A percentile compares a stretch with the other conserved stretches of the same genome.
phyloP scores from a whole-genome alignment of 805 yeast species.

The Vanderwaltozyma polyspora region DNA sequence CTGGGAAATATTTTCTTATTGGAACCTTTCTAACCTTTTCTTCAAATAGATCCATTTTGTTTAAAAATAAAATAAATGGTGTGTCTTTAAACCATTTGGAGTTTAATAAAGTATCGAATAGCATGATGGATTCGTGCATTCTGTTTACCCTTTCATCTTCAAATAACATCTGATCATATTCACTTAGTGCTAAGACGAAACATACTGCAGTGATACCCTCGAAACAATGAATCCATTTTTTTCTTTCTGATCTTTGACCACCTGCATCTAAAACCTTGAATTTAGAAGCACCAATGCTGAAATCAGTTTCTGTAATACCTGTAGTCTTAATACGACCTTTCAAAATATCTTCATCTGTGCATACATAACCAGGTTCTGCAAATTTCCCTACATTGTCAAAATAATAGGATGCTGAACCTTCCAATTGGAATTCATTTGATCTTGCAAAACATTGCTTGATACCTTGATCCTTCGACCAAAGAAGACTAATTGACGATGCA shows the following conservation, averaged over 20 bases:
- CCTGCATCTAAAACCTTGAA: slow-evolving; percentile 90
- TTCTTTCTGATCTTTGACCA: slow-evolving; percentile 84
- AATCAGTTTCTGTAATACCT: slow-evolving; percentile 82
- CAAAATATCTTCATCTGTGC: slow-evolving; percentile 74
- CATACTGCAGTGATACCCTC: slow-evolving; percentile 80
- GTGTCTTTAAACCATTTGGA: slow-evolving; percentile 77
- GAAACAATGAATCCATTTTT: slow-evolving; percentile 92
- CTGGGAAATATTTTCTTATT: slow-evolving; percentile 64
- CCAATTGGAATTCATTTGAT: slow-evolving; percentile 74
- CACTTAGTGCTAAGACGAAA: slow-evolving; percentile 81
- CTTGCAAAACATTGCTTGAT: slow-evolving; percentile 45
- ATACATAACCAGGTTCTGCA: slow-evolving; percentile 51
- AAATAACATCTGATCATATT: slow-evolving; percentile 82
- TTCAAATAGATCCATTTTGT: slow-evolving; percentile 76
- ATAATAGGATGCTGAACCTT: slow-evolving; percentile 71
- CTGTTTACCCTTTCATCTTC: slow-evolving; percentile 86
- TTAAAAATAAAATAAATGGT: slow-evolving; percentile 80
- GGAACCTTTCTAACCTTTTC: slow-evolving; percentile 58
- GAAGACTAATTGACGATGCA: slow-evolving; percentile 54
- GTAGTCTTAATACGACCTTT: slow-evolving; percentile 91
- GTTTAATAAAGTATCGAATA: slow-evolving; percentile 76
- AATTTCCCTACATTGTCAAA: slow-evolving; percentile 63
- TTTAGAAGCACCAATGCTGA: slow-evolving; percentile 52
- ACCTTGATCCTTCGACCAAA: slow-evolving; percentile 69
- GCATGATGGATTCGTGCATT: slow-evolving; percentile 77